A percentile compares a stretch with the other conserved stretches of the same genome.
These are phyloP conservation scores for Diospyros lotus DNA, from an alignment of 148 eudicot species.

Conservation along the genomic window DNA sequence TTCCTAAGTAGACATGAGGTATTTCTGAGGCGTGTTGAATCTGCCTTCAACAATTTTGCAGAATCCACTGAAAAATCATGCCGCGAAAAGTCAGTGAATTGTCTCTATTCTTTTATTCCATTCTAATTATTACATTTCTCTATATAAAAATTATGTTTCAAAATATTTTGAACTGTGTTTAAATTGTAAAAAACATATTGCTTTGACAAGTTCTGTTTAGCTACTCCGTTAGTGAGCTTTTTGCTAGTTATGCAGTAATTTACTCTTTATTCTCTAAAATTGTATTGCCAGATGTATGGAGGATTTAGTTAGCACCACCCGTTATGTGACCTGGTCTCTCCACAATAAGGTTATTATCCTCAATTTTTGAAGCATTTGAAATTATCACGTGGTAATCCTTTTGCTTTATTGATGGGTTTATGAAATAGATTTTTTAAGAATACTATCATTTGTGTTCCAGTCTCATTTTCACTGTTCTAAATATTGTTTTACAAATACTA, in stretches of 20 bases:
- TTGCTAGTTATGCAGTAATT: neutral
- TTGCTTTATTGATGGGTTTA: neutral
- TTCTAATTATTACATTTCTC: neutral
- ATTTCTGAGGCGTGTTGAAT: slow-evolving; percentile 67
- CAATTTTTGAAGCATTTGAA: neutral
- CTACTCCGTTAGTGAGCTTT: neutral
- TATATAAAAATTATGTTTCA: neutral
- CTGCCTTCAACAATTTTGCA: slow-evolving; percentile 89
- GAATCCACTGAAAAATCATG: slow-evolving; percentile 86
- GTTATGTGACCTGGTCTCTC: slow-evolving; percentile 96
- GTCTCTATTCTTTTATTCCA: neutral
- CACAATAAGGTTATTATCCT: slow-evolving; percentile 74
- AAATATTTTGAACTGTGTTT: neutral
- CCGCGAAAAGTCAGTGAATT: slow-evolving; percentile 61
- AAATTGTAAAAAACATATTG: too few relatives aligned
- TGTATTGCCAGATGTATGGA: slow-evolving; percentile 76
- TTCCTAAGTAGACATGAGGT: slow-evolving; percentile 84
- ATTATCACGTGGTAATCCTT: neutral
- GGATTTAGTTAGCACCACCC: slow-evolving; percentile 93
- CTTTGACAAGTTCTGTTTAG: neutral
- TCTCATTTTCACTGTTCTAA: neutral
- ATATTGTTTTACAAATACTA: too few relatives aligned
- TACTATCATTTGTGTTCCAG: neutral
- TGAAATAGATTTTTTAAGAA: too few relatives aligned
- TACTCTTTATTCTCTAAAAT: slow-evolving; percentile 6